Conservation (phyloP, 225 moss, liverwort and hornwort genomes). For the Pleurozium schreberi region DNA sequence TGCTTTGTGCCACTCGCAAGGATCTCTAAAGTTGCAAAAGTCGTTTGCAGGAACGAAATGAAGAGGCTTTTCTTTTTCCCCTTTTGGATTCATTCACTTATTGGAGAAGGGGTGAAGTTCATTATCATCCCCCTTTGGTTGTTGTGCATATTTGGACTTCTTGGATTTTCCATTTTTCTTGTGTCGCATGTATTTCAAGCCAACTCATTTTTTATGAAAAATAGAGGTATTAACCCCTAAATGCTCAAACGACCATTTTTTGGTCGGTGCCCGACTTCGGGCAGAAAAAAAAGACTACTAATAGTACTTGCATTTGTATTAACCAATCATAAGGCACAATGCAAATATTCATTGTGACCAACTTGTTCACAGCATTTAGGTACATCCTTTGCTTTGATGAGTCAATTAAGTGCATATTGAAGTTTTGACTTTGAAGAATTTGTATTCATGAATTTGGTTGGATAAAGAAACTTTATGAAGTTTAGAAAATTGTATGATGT, state of each 20-base stretch:
- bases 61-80: neutral
- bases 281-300: too few relatives aligned
- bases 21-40: neutral
- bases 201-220: neutral
- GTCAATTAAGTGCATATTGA: neutral
- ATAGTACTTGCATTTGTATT: neutral
- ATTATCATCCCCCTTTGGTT: too few relatives aligned
- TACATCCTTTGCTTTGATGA: neutral
- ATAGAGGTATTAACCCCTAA: neutral
- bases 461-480: accelerated
- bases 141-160: neutral
- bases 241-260: too few relatives aligned
- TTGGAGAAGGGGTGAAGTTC: neutral
- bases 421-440: neutral
- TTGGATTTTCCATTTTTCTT: neutral
- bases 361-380: too few relatives aligned
- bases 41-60: neutral
- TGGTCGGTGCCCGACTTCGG: too few relatives aligned
- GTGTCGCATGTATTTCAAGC: neutral
- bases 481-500: accelerated
- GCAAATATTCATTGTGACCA: neutral
- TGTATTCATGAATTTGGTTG: neutral
- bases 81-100: too few relatives aligned
- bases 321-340: neutral
- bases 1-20: neutral